Evolutionary conservation across 2,329 filamentous ascomycete species (phyloP).

Genomic region (Colletotrichum lindemuthianum): DNA sequence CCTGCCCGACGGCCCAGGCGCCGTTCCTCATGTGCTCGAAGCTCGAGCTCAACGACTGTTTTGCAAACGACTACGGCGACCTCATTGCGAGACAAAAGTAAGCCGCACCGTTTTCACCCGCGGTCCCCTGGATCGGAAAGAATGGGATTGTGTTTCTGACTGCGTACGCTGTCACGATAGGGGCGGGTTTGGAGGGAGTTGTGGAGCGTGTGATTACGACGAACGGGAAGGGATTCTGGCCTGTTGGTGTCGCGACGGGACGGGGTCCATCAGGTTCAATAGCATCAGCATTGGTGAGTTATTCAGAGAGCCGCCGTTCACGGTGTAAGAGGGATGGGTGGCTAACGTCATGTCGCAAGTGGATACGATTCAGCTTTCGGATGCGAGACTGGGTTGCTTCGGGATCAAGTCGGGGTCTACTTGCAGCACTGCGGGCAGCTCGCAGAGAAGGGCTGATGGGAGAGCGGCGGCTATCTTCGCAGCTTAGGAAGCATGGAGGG

Average conservation of each 20-base stretch:
- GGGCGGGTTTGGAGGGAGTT: slow-evolving; percentile 1
- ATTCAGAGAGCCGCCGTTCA: neutral
- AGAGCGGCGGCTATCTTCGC: too few relatives aligned
- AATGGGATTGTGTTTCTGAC: neutral
- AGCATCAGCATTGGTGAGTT: neutral
- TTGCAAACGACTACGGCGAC: neutral
- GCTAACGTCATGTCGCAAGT: neutral
- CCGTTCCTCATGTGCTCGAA: slow-evolving; percentile 12
- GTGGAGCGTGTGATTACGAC: neutral
- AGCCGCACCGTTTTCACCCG: neutral
- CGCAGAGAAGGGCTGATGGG: too few relatives aligned
- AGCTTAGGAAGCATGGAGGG: too few relatives aligned
- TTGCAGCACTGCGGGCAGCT: neutral
- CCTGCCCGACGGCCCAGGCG: neutral
- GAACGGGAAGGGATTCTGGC: neutral
- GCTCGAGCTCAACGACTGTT: slow-evolving; percentile 8
- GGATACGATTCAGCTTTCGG: slow-evolving; percentile 7
- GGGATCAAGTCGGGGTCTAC: neutral
- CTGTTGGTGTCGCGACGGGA: slow-evolving; percentile 2
- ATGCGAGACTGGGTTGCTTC: slow-evolving; percentile 1
- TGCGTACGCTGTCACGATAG: neutral
- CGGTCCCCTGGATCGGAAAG: rapidly evolving
- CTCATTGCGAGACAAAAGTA: neutral
- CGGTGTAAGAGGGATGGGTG: too few relatives aligned
- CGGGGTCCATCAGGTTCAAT: neutral